Percentiles rank a stretch among this genome's conserved stretches.
Evolutionary conservation across 2,329 filamentous ascomycete species (phyloP).

Genomic region (Colletotrichum tropicicola): DNA sequence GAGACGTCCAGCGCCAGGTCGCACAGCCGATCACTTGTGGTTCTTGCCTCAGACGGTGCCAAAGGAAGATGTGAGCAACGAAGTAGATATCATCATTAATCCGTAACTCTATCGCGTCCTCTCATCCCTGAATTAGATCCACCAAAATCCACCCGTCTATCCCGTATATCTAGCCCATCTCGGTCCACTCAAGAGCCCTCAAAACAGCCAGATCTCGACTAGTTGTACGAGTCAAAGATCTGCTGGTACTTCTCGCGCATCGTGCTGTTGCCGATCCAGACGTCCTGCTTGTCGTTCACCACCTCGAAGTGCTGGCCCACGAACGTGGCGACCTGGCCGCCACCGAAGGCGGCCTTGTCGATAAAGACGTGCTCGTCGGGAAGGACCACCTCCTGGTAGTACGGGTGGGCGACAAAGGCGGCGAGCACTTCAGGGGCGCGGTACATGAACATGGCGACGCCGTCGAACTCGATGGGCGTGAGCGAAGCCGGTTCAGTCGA

Average conservation of each 20-base stretch:
- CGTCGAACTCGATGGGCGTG: conserved; percentile 38
- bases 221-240: conserved; percentile 33
- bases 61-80: neutral
- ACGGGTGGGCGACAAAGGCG: conserved; percentile 38
- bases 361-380: conserved; percentile 41
- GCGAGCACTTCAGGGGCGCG: conserved; percentile 32
- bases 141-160: neutral
- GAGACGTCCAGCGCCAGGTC: neutral
- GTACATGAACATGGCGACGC: conserved; percentile 42
- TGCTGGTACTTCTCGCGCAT: conserved; percentile 33
- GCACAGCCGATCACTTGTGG: neutral
- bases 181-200: neutral
- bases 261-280: conserved; percentile 35
- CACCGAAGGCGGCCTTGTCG: conserved; percentile 37
- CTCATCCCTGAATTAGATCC: neutral
- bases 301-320: conserved; percentile 37
- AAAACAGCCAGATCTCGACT: too few relatives aligned
- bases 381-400: conserved; percentile 39
- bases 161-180: neutral
- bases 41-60: neutral
- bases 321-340: conserved; percentile 39
- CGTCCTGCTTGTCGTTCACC: conserved; percentile 33
- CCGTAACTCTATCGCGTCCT: neutral
- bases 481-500: conserved; percentile 30
- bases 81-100: neutral